Evolutionary conservation across 805 yeast genomes (phyloP), one percentile per base, ranked within the genome.

Genomic region (Yarrowia osloensis): DNA sequence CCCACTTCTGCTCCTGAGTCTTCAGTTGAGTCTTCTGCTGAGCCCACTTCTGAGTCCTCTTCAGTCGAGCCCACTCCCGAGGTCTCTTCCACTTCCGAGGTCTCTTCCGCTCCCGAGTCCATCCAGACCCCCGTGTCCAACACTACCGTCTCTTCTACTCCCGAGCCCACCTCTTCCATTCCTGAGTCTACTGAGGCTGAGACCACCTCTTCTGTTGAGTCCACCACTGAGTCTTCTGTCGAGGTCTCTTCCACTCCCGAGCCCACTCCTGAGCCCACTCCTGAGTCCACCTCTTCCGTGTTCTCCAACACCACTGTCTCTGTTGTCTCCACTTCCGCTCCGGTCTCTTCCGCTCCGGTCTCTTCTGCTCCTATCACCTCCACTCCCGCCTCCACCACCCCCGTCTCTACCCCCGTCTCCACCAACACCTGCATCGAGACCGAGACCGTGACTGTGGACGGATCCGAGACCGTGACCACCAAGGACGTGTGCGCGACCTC

Each of bases 401-500:
- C 49, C 49, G 24, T 31, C 17, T 24, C 50, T 17, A 12, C 12
- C 13, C 29, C 31, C 31, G 50, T 9, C 11, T 24, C 52, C 15
- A 28, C 8, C 7, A 21, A 50, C 29, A 3, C 57, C 8, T 50
- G 57, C 7, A 11, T 50, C 17, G 57, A 50, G 57, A 22, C 29
- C 6, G 29, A n/a, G 26, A 21, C 42, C 13, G 28, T 33, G n/a
- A n/a, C 42, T 13, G 15, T 28, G 6, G 6, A n/a, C 22, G 57
- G 57, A 3, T 29, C 57, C 9, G 31, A 12, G n/a, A 26, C 4
- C 4, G 12, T 26, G 8, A 11, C 6, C 8, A 50, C 57, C 57
- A 50, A 50, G 63, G 47, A 55, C 15, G 40, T 40, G 9, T 39
- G 46, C n/a, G 7, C 63, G n/a, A n/a, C 62, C 13, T 13, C 49